phyloP scores from a whole-genome alignment of 331 rosid genomes.

The Acacia pycnantha region DNA sequence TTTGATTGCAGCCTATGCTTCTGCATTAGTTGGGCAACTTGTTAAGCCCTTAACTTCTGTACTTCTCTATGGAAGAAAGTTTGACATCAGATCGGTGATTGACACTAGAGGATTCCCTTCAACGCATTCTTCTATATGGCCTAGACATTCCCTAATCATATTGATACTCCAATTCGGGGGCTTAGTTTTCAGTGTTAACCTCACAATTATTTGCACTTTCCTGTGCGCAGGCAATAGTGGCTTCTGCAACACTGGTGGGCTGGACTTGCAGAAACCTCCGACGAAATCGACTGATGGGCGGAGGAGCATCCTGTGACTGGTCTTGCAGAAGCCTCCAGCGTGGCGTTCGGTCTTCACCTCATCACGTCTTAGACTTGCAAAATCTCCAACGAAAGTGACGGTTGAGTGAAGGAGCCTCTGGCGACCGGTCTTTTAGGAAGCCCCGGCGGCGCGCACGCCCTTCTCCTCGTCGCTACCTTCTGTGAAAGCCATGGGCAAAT shows the following conservation, averaged over 20 bases:
- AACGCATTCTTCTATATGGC: conserved; percentile 82
- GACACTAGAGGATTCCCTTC: conserved; percentile 96
- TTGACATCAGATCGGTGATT: conserved; percentile 56
- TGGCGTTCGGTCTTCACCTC: too few relatives aligned
- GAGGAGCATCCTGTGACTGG: too few relatives aligned
- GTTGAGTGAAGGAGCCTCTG: too few relatives aligned
- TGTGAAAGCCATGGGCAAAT: too few relatives aligned
- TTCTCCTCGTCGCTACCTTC: too few relatives aligned
- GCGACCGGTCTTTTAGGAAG: too few relatives aligned
- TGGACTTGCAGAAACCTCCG: too few relatives aligned
- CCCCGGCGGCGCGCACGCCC: too few relatives aligned
- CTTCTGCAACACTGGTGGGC: conserved; percentile 78
- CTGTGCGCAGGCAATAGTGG: conserved; percentile 62
- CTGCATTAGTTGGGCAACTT: conserved; percentile 74
- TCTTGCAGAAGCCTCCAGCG: too few relatives aligned
- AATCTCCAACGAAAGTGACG: too few relatives aligned
- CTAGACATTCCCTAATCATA: background rate
- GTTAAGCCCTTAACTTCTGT: conserved; percentile 76
- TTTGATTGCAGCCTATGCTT: conserved; percentile 72
- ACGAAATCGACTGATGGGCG: too few relatives aligned
- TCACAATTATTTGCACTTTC: conserved; percentile 28
- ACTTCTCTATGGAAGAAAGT: conserved; percentile 65
- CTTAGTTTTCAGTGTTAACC: conserved; percentile 22
- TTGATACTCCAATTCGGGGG: background rate
- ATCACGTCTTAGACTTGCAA: too few relatives aligned